These are phyloP conservation scores for Elaeagnus macrophylla DNA, from an alignment of 306 rosid species.

Conservation along the genomic window DNA sequence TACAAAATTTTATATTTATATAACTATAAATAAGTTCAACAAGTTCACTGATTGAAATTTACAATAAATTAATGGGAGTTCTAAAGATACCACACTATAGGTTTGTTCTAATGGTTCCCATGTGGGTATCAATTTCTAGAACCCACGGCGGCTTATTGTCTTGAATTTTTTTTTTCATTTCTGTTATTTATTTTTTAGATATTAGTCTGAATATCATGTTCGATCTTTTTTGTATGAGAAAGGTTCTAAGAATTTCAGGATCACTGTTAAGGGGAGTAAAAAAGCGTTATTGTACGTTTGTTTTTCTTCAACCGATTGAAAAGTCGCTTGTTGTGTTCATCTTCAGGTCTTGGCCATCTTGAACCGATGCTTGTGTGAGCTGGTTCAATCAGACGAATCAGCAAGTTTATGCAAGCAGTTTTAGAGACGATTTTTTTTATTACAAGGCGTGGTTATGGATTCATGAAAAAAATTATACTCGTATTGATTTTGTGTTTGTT, in stretches of 20 bases:
- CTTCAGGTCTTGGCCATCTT: conserved; percentile 28
- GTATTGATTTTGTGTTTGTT: no score
- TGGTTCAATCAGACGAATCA: conserved; percentile 11
- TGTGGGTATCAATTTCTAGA: conserved; percentile 21
- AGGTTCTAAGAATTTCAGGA: conserved; percentile 17
- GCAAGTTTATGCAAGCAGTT: no score
- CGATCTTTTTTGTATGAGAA: conserved; percentile 12
- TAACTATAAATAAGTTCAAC: neutral
- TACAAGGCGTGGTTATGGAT: no score
- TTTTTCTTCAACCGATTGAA: neutral
- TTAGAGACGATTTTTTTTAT: no score
- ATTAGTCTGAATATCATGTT: conserved; percentile 23
- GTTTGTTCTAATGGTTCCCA: conserved; percentile 22
- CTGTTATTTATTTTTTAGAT: neutral
- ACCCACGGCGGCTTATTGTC: conserved; percentile 16
- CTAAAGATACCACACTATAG: conserved; percentile 5
- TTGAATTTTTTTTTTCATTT: neutral
- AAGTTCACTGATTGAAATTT: neutral
- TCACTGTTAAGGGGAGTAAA: conserved; percentile 3
- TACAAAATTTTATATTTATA: neutral
- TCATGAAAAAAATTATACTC: no score
- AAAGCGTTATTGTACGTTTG: neutral
- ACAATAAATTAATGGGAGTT: conserved; percentile 5
- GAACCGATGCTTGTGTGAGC: conserved; percentile 17
- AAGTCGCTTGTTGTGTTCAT: conserved; percentile 6